A percentile compares a stretch with the other conserved stretches of the same genome.
phyloP scores from a whole-genome alignment of 495 filamentous ascomycete species.

The Neurospora tetrasperma region DNA sequence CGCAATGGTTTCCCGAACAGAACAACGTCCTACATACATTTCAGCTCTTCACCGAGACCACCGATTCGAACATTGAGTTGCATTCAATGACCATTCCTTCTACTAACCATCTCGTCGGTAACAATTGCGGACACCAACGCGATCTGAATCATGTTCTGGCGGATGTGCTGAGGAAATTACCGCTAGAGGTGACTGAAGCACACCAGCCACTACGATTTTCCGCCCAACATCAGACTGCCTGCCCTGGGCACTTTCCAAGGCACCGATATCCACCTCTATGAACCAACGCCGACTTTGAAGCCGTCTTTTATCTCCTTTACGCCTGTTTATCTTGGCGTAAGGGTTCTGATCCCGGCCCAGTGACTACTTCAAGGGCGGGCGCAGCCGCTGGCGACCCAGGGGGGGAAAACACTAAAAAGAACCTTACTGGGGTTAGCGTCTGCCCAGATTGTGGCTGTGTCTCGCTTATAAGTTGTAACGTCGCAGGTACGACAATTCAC shows the following conservation, averaged over 20 bases:
- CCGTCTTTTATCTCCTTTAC: not conserved
- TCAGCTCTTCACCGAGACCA: not conserved
- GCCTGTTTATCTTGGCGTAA: not conserved
- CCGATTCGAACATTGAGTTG: not conserved
- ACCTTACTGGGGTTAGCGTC: not conserved
- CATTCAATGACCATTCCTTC: not conserved
- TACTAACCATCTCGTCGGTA: not conserved
- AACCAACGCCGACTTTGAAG: not conserved
- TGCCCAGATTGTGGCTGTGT: not conserved
- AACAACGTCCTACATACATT: not conserved
- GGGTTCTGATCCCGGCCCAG: not conserved
- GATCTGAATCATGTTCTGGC: not conserved
- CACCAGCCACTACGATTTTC: not conserved
- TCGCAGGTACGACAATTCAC: not conserved
- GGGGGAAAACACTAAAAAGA: not conserved
- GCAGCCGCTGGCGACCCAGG: not conserved
- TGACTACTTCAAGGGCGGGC: not conserved
- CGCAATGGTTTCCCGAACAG: not conserved
- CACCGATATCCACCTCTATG: not conserved
- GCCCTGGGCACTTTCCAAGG: not conserved
- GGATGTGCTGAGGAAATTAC: not conserved
- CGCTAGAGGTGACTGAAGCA: not conserved
- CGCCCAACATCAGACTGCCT: not conserved
- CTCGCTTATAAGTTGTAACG: not conserved
- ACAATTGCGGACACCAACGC: not conserved